Conservation (phyloP, 495 filamentous ascomycete genomes). For the Neurospora tetraspora region DNA sequence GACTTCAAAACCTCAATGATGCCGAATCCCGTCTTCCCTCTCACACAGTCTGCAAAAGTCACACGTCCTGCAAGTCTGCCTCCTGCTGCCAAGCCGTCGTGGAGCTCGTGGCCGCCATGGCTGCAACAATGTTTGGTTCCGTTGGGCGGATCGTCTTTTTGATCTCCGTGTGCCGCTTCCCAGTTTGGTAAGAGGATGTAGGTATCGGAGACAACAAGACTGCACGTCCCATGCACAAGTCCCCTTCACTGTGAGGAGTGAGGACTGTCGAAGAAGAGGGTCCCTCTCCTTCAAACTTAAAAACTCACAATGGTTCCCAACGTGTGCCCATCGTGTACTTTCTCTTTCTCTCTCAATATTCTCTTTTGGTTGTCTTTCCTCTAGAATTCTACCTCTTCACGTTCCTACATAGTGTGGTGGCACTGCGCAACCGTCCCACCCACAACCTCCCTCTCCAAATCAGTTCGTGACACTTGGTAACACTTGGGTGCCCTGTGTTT, state of each 20-base stretch:
- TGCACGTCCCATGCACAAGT: background rate
- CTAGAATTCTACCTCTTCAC: background rate
- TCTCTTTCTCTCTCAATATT: background rate
- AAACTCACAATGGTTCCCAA: background rate
- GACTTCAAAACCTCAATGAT: background rate
- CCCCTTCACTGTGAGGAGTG: background rate
- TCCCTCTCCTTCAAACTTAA: background rate
- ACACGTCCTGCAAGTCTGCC: background rate
- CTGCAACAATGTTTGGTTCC: background rate
- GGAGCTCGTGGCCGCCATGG: background rate
- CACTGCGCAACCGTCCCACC: background rate
- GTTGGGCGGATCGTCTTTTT: background rate
- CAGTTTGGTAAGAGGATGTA: background rate
- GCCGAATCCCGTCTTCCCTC: background rate
- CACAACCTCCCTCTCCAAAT: background rate
- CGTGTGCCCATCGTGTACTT: background rate
- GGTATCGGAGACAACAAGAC: background rate
- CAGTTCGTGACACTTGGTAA: background rate
- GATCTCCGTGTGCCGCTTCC: background rate
- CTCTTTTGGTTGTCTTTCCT: background rate
- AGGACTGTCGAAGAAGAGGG: background rate
- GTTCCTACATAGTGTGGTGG: background rate
- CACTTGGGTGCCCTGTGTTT: background rate
- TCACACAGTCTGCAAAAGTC: background rate
- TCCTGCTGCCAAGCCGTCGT: background rate